These are phyloP conservation scores for Scutellaria minor DNA, from an alignment of 257 asterid species.

Conservation along the genomic window DNA sequence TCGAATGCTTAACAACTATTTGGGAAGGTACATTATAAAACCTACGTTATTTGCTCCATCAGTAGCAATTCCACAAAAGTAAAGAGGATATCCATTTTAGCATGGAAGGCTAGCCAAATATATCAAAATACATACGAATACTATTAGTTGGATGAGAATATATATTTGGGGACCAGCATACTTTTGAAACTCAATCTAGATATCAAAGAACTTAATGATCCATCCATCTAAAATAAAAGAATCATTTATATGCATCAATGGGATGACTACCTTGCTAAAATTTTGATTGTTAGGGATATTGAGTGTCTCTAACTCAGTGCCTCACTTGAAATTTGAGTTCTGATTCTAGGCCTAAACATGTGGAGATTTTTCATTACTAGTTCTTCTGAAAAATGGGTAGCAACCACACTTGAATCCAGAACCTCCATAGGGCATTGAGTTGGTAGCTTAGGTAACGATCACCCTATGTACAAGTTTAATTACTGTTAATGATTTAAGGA, in stretches of 20 bases:
- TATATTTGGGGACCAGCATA: background rate
- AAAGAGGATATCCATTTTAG: background rate
- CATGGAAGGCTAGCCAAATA: background rate
- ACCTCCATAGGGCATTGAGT: constrained; percentile 6
- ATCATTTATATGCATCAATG: constrained; percentile 4
- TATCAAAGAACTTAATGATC: constrained; percentile 4
- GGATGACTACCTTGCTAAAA: background rate
- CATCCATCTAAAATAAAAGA: constrained; percentile 13
- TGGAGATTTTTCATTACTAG: background rate
- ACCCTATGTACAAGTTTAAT: background rate
- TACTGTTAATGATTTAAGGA: constrained; percentile 7
- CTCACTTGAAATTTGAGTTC: constrained; percentile 15
- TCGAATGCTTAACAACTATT: background rate
- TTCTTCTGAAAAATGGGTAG: constrained; percentile 8
- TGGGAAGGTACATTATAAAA: background rate
- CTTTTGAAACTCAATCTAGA: constrained; percentile 9
- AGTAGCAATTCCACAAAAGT: background rate
- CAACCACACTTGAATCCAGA: constrained; percentile 4
- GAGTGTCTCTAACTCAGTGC: background rate
- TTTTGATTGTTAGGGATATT: background rate
- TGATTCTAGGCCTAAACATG: constrained; percentile 12
- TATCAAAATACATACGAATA: background rate
- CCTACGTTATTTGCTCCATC: background rate
- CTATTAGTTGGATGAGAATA: background rate
- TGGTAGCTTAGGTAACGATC: constrained; percentile 14